Evolutionary conservation across 768 basidiomycete genomes (phyloP), one percentile per base, ranked within the genome.

Genomic region (Candolleomyces eurysporus): DNA sequence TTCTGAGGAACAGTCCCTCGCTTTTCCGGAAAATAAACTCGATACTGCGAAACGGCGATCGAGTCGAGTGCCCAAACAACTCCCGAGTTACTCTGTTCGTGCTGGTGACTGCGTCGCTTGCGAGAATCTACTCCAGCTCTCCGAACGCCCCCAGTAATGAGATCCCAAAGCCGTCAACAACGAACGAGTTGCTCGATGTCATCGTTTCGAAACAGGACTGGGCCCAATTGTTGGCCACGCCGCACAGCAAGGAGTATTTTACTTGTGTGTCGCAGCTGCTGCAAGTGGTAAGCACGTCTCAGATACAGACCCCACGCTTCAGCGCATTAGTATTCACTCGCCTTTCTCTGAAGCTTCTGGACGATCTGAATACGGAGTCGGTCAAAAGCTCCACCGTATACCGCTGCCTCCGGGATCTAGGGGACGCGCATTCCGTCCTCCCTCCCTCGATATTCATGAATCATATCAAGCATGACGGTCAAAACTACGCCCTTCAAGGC

Each of bases 381-480:
- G 46, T 17, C 26, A 48, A 11, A 61, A 56, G 43, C 43, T 48
- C 61, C 14, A 16, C 13, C 54, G 64, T 62, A 13, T 63, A 60
- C 30, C 56, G 67, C 46, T 65, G 65, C 54, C 62, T 66, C 17
- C 58, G 63, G 40, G 62, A 65, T 43, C 58, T 72, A 7, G 63
- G 63, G 11, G 64, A 51, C 31, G n/a, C 17, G 14, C 40, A 49
- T 17, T 59, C 57, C 39, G 64, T 64, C 11, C 50, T 73, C 26
- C 69, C 69, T 11, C 70, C 68, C 10, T 70, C 72, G 0, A 32
- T 69, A 1, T 66, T 68, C 50, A 14, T 73, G 16, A 57, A 63
- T 31, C 61, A 66, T 31, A 8, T 70, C 7, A 58, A 14, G 11
- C 51, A 42, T 14, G 61, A 57, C 7, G 62, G 39, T 11, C 49